A percentile compares a stretch with the other conserved stretches of the same genome.
These are phyloP conservation scores for Paulownia fortunei DNA, from an alignment of 257 asterid genomes.

Conservation along the genomic window DNA sequence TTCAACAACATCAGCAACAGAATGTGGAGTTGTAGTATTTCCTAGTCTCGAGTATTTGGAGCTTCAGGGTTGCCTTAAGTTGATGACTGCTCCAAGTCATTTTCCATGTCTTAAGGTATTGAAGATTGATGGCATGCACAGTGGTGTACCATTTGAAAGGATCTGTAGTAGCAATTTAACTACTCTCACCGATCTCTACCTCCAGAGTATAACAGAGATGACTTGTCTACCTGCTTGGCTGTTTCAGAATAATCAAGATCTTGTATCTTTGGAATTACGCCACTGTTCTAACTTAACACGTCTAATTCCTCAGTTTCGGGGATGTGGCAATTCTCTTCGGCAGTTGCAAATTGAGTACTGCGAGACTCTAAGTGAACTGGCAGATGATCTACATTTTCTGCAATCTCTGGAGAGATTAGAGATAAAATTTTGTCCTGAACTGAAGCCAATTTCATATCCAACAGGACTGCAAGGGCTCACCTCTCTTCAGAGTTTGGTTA, in stretches of 20 bases:
- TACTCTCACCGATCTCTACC: background rate
- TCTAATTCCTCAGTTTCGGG: no score
- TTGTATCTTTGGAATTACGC: background rate
- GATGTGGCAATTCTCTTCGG: no score
- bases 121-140: background rate
- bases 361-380: constrained; percentile 3
- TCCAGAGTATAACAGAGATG: background rate
- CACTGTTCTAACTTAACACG: constrained; percentile 19
- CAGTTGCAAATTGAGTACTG: no score
- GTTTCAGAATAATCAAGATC: background rate
- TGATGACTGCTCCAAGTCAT: no score
- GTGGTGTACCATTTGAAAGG: background rate
- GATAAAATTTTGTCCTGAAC: background rate
- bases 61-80: no score
- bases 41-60: no score
- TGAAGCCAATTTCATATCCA: constrained; percentile 6
- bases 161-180: constrained; percentile 20
- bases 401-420: background rate
- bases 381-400: background rate
- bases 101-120: constrained; percentile 28
- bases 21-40: no score
- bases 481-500: background rate
- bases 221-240: constrained; percentile 17
- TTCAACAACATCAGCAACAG: background rate
- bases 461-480: background rate